Evolutionary conservation across 2,329 filamentous ascomycete species (phyloP), one percentile per base, ranked within the genome.

Genomic region (Salinomyces thailandicus): DNA sequence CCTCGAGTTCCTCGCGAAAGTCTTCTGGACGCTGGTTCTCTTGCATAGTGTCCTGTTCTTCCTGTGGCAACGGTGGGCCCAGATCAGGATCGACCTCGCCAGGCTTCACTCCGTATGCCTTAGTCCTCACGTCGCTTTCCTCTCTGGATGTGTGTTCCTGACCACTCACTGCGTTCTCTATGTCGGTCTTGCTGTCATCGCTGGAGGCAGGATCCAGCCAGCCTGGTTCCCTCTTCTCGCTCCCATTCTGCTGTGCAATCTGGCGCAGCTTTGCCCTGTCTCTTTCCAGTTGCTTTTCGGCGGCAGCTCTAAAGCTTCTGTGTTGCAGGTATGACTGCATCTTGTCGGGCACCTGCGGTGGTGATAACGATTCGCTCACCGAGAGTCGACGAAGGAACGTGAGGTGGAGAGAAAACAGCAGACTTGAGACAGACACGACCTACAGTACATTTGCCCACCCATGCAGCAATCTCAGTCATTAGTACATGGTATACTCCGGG

Each of bases 261-360:
- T 37, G 45, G 33, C 20, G 38, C 39, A 30, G 27, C 29, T 44
- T 46, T 8, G 26, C 44, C n/a, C 39, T 38, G 26, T 52, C 51
- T 33, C 48, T 37, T 16, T 49, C 44, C 8, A 53, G 18, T 26
- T 55, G 52, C n/a, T 40, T 43, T 27, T 48, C 30, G 5, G 50
- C 42, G 9, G 48, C 41, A 1, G 37, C 33, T 27, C 43, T 39
- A 37, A 53, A 54, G 22, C 50, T 43, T 14, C 43, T 39, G 34
- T 51, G 51, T 19, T 55, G 52, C 13, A 54, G 27, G 18, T 27
- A 30, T 16, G 34, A 36, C 14, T 36, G 34, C 34, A 36, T 36
- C 14, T 12, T 30, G 22, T n/a, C n/a, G n/a, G n/a, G n/a, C n/a
- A n/a, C n/a, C n/a, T n/a, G n/a, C n/a, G n/a, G n/a, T n/a, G n/a